phyloP scores from a whole-genome alignment of 2,329 filamentous ascomycete genomes.

The Alternaria consortialis region DNA sequence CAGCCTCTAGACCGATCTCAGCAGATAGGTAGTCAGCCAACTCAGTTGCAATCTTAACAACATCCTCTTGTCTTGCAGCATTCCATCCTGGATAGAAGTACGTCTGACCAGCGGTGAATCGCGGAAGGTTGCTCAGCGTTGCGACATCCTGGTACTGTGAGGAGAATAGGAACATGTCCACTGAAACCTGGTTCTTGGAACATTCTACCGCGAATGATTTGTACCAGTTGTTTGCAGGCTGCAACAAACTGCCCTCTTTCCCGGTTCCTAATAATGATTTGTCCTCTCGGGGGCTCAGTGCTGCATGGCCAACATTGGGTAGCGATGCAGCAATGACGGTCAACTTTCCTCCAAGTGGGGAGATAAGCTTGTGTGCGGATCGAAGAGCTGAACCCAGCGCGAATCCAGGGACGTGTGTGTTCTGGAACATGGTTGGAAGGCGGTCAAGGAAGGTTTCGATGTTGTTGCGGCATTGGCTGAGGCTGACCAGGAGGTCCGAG shows the following conservation, averaged over 20 bases:
- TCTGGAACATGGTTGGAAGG: slow-evolving; percentile 95
- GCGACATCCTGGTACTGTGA: slow-evolving; percentile 85
- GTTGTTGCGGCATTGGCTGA: slow-evolving; percentile 88
- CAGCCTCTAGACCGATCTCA: slow-evolving; percentile 94
- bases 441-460: slow-evolving; percentile 91
- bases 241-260: slow-evolving; percentile 86
- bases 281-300: slow-evolving; percentile 89
- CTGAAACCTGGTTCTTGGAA: slow-evolving; percentile 97
- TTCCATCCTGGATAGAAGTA: slow-evolving; percentile 99
- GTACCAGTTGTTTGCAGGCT: slow-evolving; percentile 96
- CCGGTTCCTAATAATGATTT: slow-evolving; percentile 94
- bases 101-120: slow-evolving; percentile 96
- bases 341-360: slow-evolving; percentile 92
- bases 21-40: slow-evolving; percentile 97
- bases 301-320: slow-evolving; percentile 88
- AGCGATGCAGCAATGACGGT: slow-evolving; percentile 89
- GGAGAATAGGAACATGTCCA: slow-evolving; percentile 58
- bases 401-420: slow-evolving; percentile 87
- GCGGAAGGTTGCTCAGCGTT: slow-evolving; percentile 90
- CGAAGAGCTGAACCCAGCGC: slow-evolving; percentile 94
- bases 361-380: slow-evolving; percentile 95
- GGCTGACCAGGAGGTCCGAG: slow-evolving; percentile 85
- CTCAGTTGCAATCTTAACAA: slow-evolving; percentile 96
- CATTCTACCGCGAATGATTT: slow-evolving; percentile 99
- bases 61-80: slow-evolving; percentile 89